Evolutionary conservation across 108 stramenopile genomes (phyloP), one percentile per base, ranked within the genome.

Genomic region (Pseudonitzschia multiseries): DNA sequence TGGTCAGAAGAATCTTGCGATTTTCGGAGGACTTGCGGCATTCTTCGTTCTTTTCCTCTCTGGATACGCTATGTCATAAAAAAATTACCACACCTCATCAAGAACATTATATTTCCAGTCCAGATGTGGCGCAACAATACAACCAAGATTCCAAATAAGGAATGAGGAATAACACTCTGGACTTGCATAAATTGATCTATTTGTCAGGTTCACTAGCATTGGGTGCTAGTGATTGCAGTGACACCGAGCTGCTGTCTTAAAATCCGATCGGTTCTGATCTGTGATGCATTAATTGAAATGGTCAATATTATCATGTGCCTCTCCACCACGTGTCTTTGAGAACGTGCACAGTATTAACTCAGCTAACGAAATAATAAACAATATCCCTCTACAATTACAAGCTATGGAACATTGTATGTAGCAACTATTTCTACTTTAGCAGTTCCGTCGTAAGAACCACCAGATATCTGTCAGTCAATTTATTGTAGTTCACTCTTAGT

Each of bases 21-120:
- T 97, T 56, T 97, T 96, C 71, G 97, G 97, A 4, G 88, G 94
- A 28, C 84, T 97, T 22, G 93, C 61, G 18, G 68, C 68, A 10
- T 96, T 96, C 78, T 95, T 97, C 75, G 33, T 88, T 21, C 77
- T 96, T 15, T 96, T 97, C 84, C 70, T 93, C 41, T 68, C 84
- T 41, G 93, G 93, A 15, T 93, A 93, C 61, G 93, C 86, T 5
- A 71, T 92, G 24, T 84, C 82, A 40, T 91, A 81, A 84, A 12
- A 48, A 48, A 48, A 2, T 18, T 14, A 14, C 4, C 18, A 48
- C n/a, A n/a, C n/a, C n/a, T n/a, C n/a, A n/a, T n/a, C n/a, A n/a
- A n/a, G n/a, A n/a, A n/a, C n/a, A n/a, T n/a, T n/a, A 48, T 48
- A 18, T 48, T 48, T 48, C 18, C 46, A 18, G 12, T 48, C 46